A percentile compares a stretch with the other conserved stretches of the same genome.
Conservation (phyloP, 2,329 filamentous ascomycete genomes). For the Cladosporium sp. region DNA sequence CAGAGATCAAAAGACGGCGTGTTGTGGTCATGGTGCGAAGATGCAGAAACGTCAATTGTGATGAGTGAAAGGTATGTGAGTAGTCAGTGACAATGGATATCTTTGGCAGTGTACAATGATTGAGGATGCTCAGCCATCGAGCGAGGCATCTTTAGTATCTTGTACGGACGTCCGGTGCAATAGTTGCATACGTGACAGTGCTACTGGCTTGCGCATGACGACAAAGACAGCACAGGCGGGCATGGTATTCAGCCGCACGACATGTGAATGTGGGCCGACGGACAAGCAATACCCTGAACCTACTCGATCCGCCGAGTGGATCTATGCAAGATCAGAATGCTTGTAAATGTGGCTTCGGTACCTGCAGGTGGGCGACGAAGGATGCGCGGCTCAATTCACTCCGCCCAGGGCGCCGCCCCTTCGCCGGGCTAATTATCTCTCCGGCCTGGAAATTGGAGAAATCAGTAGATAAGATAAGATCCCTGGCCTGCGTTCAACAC, state of each 20-base stretch:
- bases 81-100: too few species aligned
- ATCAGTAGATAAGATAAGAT: too few species aligned
- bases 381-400: neutral
- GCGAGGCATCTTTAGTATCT: neutral
- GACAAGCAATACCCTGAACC: neutral
- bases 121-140: too few species aligned
- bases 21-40: neutral
- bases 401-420: neutral
- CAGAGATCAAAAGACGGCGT: slow-evolving; percentile 37
- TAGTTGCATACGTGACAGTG: too few species aligned
- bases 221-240: neutral
- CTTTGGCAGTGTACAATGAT: too few species aligned
- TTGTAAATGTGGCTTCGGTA: neutral
- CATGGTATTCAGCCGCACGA: neutral
- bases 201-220: neutral
- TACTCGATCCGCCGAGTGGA: neutral
- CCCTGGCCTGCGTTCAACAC: too few species aligned
- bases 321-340: neutral
- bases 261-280: neutral
- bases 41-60: neutral
- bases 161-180: neutral
- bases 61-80: neutral
- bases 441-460: neutral
- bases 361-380: neutral
- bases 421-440: neutral